These are phyloP conservation scores for Sarcomyxa edulis DNA, from an alignment of 768 basidiomycete genomes.

Conservation along the genomic window DNA sequence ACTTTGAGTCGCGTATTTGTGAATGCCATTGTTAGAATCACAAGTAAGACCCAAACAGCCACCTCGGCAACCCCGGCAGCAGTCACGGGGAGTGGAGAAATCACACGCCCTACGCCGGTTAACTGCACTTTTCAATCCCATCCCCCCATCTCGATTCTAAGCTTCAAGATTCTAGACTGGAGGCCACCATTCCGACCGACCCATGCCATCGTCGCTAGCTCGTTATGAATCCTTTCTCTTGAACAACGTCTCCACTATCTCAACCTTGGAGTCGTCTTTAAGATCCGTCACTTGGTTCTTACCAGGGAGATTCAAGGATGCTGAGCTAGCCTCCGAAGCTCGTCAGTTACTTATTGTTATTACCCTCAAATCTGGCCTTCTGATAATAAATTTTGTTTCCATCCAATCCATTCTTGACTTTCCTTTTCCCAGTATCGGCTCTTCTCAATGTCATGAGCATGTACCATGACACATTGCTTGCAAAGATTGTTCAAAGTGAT, in stretches of 20 bases:
- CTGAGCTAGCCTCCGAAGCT: constrained; percentile 91
- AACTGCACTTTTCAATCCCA: too few relatives aligned
- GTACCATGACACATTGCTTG: constrained; percentile 93
- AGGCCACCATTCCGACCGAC: too few relatives aligned
- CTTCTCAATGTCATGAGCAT: constrained; percentile 81
- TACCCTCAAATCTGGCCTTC: constrained; percentile 8
- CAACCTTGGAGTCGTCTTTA: constrained; percentile 83
- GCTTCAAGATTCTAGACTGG: too few relatives aligned
- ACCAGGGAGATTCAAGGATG: constrained; percentile 96
- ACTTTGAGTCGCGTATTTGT: too few relatives aligned
- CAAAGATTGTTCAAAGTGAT: constrained; percentile 55
- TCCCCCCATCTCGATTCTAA: too few relatives aligned
- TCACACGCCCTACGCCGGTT: too few relatives aligned
- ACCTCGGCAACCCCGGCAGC: too few relatives aligned
- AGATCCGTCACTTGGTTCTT: constrained; percentile 93
- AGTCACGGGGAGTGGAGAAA: too few relatives aligned
- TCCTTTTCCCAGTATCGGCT: constrained; percentile 86
- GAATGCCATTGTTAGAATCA: too few relatives aligned
- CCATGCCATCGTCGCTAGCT: constrained; percentile 62
- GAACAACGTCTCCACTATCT: constrained; percentile 80
- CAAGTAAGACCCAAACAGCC: too few relatives aligned
- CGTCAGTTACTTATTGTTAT: constrained; percentile 49
- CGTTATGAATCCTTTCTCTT: constrained; percentile 82
- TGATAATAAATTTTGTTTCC: constrained; percentile 8
- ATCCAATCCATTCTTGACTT: too few relatives aligned